Evolutionary conservation across 2,329 filamentous ascomycete genomes (phyloP).

Genomic region (Hymenoscyphus linearis): DNA sequence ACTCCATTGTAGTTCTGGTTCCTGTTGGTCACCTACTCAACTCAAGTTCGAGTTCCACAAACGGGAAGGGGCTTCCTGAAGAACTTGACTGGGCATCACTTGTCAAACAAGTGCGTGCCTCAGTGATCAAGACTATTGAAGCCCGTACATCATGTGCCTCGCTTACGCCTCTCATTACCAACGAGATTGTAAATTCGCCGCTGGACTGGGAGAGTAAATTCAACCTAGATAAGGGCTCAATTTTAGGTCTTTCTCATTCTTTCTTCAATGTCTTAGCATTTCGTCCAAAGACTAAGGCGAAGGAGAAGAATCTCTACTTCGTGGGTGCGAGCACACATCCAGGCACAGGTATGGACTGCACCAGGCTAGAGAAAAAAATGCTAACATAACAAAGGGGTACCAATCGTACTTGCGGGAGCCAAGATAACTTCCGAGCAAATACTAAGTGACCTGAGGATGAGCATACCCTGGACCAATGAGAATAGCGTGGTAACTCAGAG

Average conservation of each 20-base stretch:
- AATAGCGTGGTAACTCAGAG: conserved; percentile 15
- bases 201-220: conserved; percentile 59
- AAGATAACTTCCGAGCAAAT: conserved; percentile 56
- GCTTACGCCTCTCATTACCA: conserved; percentile 31
- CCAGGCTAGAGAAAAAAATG: background rate
- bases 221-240: conserved; percentile 71
- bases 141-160: conserved; percentile 53
- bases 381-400: conserved; percentile 40
- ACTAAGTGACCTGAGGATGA: conserved; percentile 28
- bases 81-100: conserved; percentile 58
- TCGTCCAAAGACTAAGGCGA: conserved; percentile 49
- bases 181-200: conserved; percentile 64
- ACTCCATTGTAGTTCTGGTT: conserved; percentile 64
- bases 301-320: conserved; percentile 52
- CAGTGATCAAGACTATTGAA: conserved; percentile 56
- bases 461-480: conserved; percentile 20
- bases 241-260: conserved; percentile 64
- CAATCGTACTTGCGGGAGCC: conserved; percentile 65
- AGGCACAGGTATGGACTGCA: conserved; percentile 50
- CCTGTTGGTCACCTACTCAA: conserved; percentile 63
- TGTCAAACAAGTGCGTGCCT: conserved; percentile 51
- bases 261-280: conserved; percentile 71
- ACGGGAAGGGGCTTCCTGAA: conserved; percentile 20
- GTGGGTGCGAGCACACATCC: conserved; percentile 73
- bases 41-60: conserved; percentile 34